Evolutionary conservation across 2,329 filamentous ascomycete species (phyloP).

Genomic region (Botryotinia convoluta): DNA sequence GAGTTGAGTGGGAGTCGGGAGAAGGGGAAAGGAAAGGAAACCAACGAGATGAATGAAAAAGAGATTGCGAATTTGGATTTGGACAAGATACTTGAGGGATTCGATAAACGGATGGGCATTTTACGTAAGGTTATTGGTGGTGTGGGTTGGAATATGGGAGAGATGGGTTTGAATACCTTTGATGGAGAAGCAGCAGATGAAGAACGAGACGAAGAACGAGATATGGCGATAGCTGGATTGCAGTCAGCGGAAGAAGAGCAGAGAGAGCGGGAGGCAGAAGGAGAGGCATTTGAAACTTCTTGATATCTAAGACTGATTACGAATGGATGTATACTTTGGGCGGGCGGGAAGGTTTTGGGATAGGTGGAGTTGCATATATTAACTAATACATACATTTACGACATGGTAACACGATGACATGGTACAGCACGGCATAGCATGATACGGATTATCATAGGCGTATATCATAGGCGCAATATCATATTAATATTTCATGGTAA

Average conservation of each 20-base stretch:
- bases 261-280: not conserved
- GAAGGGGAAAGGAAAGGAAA: constrained; percentile 16
- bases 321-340: not conserved
- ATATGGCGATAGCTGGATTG: not conserved
- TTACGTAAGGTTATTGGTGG: constrained; percentile 50
- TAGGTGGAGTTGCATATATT: not conserved
- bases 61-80: constrained; percentile 47
- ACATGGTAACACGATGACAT: not conserved
- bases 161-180: not conserved
- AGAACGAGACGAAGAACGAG: constrained; percentile 18
- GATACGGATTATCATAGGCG: not conserved
- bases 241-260: not conserved
- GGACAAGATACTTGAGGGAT: constrained; percentile 52
- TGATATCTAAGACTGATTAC: not conserved
- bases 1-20: constrained; percentile 13
- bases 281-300: constrained; percentile 6
- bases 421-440: not conserved
- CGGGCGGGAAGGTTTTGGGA: not conserved
- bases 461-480: not conserved
- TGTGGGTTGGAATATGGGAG: constrained; percentile 25
- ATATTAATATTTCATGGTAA: not conserved
- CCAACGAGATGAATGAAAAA: constrained; percentile 11
- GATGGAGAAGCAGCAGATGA: constrained; percentile 14
- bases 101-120: constrained; percentile 55
- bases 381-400: not conserved